Conservation (phyloP, 163 green algal species). For the Coccomyxa subellipsoidea region DNA sequence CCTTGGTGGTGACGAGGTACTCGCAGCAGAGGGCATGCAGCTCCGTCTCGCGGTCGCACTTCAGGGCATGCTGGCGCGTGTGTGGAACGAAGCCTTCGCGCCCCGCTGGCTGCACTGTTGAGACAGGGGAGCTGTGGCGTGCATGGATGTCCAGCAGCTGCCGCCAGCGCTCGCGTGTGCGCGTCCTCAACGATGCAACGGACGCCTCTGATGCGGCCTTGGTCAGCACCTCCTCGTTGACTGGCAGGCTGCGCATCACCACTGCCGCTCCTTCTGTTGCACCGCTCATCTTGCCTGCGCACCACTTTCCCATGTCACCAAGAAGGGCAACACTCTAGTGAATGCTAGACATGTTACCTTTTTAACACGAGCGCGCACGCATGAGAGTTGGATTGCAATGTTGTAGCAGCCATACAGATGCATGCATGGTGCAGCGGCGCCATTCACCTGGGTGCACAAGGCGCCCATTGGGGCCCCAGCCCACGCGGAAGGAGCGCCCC, state of each 20-base stretch:
- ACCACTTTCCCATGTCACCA: background rate
- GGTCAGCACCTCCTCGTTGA: background rate
- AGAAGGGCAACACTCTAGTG: no score
- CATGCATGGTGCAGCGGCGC: background rate
- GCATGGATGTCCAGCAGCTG: background rate
- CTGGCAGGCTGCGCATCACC: background rate
- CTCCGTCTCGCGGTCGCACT: background rate
- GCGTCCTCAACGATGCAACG: background rate
- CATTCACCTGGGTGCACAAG: slow-evolving; percentile 13
- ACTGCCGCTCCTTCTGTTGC: background rate
- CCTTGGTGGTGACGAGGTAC: background rate
- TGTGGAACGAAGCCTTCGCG: background rate
- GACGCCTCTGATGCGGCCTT: background rate
- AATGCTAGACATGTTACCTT: no score
- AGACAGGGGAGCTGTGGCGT: background rate
- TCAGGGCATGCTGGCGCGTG: background rate
- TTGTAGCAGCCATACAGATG: no score
- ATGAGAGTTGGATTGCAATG: no score
- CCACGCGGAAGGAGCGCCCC: slow-evolving; percentile 64
- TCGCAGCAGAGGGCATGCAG: background rate
- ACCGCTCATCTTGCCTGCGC: background rate
- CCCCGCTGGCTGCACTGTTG: background rate
- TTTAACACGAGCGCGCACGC: no score
- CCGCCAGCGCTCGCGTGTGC: background rate
- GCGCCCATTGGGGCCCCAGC: slow-evolving; percentile 72